Evolutionary conservation across 129 eudicot species (phyloP).

Genomic region (Flaveria ramosissima): DNA sequence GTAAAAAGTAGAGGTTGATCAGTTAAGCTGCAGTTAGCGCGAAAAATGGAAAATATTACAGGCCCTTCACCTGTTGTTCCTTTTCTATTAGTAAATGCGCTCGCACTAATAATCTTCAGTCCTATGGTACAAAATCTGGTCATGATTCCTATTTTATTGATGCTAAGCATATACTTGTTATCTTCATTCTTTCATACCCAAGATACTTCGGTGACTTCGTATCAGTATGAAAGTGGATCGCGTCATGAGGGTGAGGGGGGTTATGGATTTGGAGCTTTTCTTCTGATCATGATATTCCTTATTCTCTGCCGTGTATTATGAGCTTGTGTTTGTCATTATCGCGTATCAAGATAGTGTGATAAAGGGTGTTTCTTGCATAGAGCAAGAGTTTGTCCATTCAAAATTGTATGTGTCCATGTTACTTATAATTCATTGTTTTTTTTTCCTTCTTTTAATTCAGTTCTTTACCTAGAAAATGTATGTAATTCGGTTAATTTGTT

Average conservation of each 20-base stretch:
- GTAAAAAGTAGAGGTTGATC: background rate
- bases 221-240: constrained; percentile 30
- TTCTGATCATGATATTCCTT: constrained; percentile 47
- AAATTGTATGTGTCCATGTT: background rate
- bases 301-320: constrained; percentile 30
- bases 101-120: constrained; percentile 43
- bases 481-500: background rate
- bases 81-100: constrained; percentile 46
- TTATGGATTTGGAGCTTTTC: constrained; percentile 48
- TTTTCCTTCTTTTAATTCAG: background rate
- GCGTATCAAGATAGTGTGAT: background rate
- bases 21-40: background rate
- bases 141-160: constrained; percentile 36
- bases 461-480: background rate
- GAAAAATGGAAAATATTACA: constrained; percentile 31
- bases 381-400: no score
- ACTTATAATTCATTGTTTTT: no score
- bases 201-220: background rate
- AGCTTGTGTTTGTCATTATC: background rate
- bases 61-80: constrained; percentile 65
- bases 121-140: constrained; percentile 36
- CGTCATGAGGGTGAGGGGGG: constrained; percentile 41
- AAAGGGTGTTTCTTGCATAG: no score
- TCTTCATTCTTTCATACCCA: constrained; percentile 33
- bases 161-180: constrained; percentile 40